phyloP scores from a whole-genome alignment of 257 asterid species.

The Solanum pimpinellifolium region DNA sequence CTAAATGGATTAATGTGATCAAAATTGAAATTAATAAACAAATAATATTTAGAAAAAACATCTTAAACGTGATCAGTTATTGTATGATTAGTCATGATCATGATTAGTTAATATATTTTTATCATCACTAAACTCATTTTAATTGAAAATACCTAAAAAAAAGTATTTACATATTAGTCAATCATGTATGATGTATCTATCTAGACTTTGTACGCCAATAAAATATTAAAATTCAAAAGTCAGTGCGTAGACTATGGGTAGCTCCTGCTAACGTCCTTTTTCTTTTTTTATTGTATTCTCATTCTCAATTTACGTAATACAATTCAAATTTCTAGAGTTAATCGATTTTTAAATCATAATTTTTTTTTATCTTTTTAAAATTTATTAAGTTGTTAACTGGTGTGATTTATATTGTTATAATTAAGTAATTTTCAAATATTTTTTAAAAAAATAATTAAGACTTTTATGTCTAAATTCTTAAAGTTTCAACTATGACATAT shows the following conservation, averaged over 20 bases:
- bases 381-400: not conserved
- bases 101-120: not conserved
- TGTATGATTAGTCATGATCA: not conserved
- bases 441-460: fast-evolving
- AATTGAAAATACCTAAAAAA: not conserved
- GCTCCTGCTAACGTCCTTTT: not conserved
- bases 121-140: not conserved
- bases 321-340: not conserved
- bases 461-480: not conserved
- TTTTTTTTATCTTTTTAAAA: not conserved
- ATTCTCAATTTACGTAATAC: not conserved
- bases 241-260: not conserved
- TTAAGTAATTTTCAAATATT: not conserved
- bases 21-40: not conserved
- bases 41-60: not conserved
- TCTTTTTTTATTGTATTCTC: not conserved
- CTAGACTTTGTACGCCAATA: not conserved
- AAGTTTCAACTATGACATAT: not conserved
- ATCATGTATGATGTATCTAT: not conserved
- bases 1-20: not conserved
- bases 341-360: not conserved
- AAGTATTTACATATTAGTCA: not conserved
- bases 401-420: not conserved
- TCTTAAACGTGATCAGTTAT: not conserved
- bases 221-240: not conserved